Conservation (phyloP, 2,329 filamentous ascomycete species). For the Nemania abortiva region DNA sequence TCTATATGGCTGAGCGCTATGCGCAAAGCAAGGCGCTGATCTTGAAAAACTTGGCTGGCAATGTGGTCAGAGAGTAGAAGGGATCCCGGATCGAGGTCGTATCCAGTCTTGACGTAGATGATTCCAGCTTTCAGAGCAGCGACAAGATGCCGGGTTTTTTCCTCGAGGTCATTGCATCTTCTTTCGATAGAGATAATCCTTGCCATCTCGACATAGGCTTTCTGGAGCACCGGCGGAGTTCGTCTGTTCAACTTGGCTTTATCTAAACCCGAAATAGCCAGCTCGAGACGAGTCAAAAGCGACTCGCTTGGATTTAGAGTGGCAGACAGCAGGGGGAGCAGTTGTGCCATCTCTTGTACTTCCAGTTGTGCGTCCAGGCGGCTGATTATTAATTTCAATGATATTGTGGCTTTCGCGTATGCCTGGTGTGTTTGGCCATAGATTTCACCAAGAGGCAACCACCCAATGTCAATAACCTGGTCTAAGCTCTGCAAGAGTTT, state of each 20-base stretch:
- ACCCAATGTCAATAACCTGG: constrained; percentile 45
- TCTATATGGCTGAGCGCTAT: constrained; percentile 44
- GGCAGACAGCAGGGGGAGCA: constrained; percentile 4
- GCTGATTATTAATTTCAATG: constrained; percentile 34
- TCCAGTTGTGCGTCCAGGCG: constrained; percentile 38
- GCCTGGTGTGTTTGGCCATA: constrained; percentile 23
- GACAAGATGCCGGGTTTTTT: constrained; percentile 35
- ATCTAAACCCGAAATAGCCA: constrained; percentile 35
- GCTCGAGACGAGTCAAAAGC: too few relatives aligned
- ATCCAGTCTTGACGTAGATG: constrained; percentile 44
- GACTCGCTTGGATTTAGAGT: too few relatives aligned
- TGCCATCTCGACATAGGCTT: constrained; percentile 34
- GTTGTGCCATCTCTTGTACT: constrained; percentile 27
- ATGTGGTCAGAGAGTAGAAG: constrained; percentile 35
- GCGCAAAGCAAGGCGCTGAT: constrained; percentile 34
- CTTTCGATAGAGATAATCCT: constrained; percentile 41
- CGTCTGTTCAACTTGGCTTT: constrained; percentile 25
- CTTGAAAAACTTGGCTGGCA: constrained; percentile 15
- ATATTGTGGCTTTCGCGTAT: constrained; percentile 17
- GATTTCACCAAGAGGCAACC: constrained; percentile 39
- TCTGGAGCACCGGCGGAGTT: constrained; percentile 23
- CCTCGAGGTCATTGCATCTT: constrained; percentile 41
- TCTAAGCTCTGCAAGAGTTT: constrained; percentile 42
- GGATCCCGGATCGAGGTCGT: constrained; percentile 41
- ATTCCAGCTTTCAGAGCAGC: constrained; percentile 40